Evolutionary conservation across 2,329 filamentous ascomycete genomes (phyloP).

Genomic region (Penicillium rolfsii): DNA sequence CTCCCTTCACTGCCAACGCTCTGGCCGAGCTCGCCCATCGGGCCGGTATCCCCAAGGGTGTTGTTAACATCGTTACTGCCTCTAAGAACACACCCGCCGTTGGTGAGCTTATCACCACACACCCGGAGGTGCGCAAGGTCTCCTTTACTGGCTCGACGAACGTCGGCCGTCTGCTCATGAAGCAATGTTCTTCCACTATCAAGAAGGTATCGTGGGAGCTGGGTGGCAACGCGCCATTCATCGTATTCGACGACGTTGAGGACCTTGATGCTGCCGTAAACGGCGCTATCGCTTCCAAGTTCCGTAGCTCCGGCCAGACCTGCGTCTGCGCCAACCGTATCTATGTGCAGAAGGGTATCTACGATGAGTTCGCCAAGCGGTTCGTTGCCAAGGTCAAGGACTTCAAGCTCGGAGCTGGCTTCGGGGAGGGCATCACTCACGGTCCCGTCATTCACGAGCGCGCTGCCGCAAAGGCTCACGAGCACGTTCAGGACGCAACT

Average conservation of each 20-base stretch:
- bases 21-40: conserved; percentile 83
- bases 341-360: conserved; percentile 57
- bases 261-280: conserved; percentile 82
- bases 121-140: conserved; percentile 79
- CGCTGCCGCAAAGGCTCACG: conserved; percentile 76
- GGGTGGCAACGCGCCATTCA: conserved; percentile 93
- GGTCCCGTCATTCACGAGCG: conserved; percentile 71
- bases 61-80: conserved; percentile 85
- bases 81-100: conserved; percentile 78
- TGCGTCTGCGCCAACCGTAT: conserved; percentile 77
- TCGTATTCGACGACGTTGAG: conserved; percentile 88
- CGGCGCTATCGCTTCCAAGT: conserved; percentile 84
- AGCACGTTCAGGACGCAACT: conserved; percentile 78
- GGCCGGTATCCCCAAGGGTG: conserved; percentile 86
- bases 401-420: conserved; percentile 54
- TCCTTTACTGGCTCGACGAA: conserved; percentile 83
- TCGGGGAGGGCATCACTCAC: conserved; percentile 51
- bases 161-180: conserved; percentile 79
- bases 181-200: conserved; percentile 78
- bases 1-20: conserved; percentile 86
- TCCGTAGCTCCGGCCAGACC: conserved; percentile 92
- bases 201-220: conserved; percentile 92
- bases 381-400: conserved; percentile 59
- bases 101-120: conserved; percentile 75
- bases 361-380: conserved; percentile 57